Evolutionary conservation across 192 early-diverging fungal species (phyloP).

Genomic region (Coemansia guatemalensis): DNA sequence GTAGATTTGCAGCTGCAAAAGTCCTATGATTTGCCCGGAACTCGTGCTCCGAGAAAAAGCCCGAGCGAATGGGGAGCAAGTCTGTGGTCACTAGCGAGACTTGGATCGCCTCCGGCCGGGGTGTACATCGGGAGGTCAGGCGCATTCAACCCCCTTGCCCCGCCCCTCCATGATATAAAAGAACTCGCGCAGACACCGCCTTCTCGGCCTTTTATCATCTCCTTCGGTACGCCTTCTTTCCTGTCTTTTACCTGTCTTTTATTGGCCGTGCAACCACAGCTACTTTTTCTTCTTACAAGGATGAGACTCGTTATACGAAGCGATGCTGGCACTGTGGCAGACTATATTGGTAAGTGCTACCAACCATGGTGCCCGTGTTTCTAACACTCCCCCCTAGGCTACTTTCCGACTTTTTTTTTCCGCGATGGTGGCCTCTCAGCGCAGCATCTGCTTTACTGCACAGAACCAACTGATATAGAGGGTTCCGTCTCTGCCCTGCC

Average conservation of each 20-base stretch:
- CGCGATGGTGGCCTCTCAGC: background rate
- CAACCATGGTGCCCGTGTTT: constrained; percentile 1
- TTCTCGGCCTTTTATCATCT: background rate
- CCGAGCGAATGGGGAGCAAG: background rate
- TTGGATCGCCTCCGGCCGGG: background rate
- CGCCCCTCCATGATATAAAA: background rate
- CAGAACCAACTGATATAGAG: background rate
- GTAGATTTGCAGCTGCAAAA: background rate
- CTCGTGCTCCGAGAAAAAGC: background rate
- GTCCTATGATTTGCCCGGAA: background rate
- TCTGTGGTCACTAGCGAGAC: background rate
- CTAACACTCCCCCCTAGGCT: background rate
- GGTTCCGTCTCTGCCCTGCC: background rate
- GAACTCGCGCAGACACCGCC: background rate
- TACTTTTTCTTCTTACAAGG: constrained; percentile 14
- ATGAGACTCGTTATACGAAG: constrained; percentile 79
- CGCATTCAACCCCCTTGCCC: background rate
- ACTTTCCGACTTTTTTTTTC: background rate
- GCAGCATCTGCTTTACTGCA: background rate
- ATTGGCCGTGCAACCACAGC: background rate
- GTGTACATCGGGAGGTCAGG: constrained; percentile 1
- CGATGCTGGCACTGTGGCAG: constrained; percentile 68
- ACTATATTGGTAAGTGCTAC: constrained; percentile 65
- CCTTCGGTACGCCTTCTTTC: constrained; percentile 7
- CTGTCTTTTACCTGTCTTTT: constrained; percentile 13